A percentile compares a stretch with the other conserved stretches of the same genome.
These are phyloP conservation scores for Gomphus sp. DNA, from an alignment of 1,284 basidiomycete species.

Conservation along the genomic window DNA sequence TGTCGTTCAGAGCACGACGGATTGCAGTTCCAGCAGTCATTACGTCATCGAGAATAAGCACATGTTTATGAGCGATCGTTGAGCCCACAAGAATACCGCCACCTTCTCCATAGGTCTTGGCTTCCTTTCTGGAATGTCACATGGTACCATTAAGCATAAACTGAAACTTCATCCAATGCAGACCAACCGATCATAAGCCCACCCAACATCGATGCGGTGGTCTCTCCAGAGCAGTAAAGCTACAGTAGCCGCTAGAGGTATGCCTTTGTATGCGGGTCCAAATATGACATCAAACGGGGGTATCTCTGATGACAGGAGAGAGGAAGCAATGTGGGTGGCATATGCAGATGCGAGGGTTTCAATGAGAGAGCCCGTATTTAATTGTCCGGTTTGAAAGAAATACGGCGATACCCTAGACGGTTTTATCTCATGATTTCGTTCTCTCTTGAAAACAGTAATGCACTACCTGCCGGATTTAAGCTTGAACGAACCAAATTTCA, in stretches of 20 bases:
- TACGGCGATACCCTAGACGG: slow-evolving; percentile 75
- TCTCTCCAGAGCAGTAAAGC: slow-evolving; percentile 67
- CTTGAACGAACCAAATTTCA: slow-evolving; percentile 87
- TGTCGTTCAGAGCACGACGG: slow-evolving; percentile 69
- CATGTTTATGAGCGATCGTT: slow-evolving; percentile 66
- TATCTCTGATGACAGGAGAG: slow-evolving; percentile 35
- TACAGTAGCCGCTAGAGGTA: slow-evolving; percentile 87
- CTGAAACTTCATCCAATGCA: too few relatives aligned
- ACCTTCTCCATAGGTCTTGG: slow-evolving; percentile 96
- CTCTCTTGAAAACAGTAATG: slow-evolving; percentile 11
- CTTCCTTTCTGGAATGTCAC: slow-evolving; percentile 62
- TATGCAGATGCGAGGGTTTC: slow-evolving; percentile 80
- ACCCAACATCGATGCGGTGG: slow-evolving; percentile 64
- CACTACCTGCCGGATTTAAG: slow-evolving; percentile 89
- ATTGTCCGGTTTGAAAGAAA: slow-evolving; percentile 91
- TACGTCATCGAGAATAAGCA: slow-evolving; percentile 93
- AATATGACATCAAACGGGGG: slow-evolving; percentile 86
- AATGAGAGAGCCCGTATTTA: slow-evolving; percentile 81
- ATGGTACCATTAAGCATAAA: not conserved
- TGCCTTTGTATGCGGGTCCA: slow-evolving; percentile 98
- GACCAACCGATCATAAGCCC: slow-evolving; percentile 65
- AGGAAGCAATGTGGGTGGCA: slow-evolving; percentile 60
- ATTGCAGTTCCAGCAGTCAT: slow-evolving; percentile 96
- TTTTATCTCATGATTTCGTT: not conserved
- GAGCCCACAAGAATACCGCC: slow-evolving; percentile 80